Base-by-base conservation (phyloP, 1,139 yeast genomes). In the Candida sp. region DNA sequence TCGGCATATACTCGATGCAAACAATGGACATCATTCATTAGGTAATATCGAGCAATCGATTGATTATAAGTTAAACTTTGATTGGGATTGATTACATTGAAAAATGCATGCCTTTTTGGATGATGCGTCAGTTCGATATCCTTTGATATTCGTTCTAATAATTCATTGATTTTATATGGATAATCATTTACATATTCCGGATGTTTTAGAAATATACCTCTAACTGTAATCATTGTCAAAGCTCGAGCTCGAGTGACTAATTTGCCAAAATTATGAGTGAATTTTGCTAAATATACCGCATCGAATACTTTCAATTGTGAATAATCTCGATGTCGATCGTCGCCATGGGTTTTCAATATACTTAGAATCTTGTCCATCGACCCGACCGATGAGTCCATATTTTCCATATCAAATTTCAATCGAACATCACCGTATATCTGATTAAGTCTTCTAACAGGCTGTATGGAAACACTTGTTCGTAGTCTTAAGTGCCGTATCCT, bases 31-130 rank as follows among this genome's bases (percentile, higher is more conserved):
- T 37, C 34, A 15, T 37, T 37, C 9, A 37, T 27, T 15, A 37
- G 15, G 19, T 37, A 37, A 23, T 37, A 37, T 19, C 39, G 29
- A 5, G 39, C 39, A n/a, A 37, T 37, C 7, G 39, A 37, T 22
- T 37, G 39, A 19, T 37, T 12, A 21, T 37, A 37, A 19, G 29
- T 32, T 15, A 37, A 37, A 19, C 34, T 29, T 9, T 27, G n/a
- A 11, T 37, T 22, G 8, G 33, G 30, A 12, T 36, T 36, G n/a
- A 36, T 8, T 21, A 19, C 33, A 22, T 37, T 37, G 30, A 37
- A 37, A 4, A 37, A 30, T 9, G 39, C 30, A 6, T 37, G 19
- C n/a, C 33, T 33, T 11, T 29, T 30, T 4, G 34, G 11, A 27
- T 12, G 22, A 22, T 19, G 9, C 12, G 21, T 32, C 12, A 15